Percentiles rank a stretch among this genome's conserved stretches.
Evolutionary conservation across 176 grass and related monocot species (phyloP).

Genomic region (Oryza officinalis): DNA sequence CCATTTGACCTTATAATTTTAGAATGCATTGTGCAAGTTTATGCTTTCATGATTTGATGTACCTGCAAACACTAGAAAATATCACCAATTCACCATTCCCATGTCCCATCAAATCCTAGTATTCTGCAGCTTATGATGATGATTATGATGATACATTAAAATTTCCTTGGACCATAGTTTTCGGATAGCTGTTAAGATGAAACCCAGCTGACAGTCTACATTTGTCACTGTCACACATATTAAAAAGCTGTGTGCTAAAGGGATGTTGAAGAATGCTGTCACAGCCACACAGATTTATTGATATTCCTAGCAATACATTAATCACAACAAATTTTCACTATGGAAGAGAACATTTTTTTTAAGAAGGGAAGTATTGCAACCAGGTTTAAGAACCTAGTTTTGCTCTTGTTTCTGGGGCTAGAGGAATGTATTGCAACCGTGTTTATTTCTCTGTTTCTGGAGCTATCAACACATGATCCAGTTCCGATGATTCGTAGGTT

Average conservation of each 20-base stretch:
- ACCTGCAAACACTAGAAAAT: not conserved
- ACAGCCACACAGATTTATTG: not conserved
- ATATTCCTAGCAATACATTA: not conserved
- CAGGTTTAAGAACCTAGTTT: not conserved
- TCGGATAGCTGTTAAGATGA: not conserved
- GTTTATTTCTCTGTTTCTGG: not conserved
- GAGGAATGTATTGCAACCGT: not conserved
- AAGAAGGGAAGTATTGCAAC: not conserved
- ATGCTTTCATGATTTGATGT: not conserved
- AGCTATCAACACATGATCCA: not conserved
- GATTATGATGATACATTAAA: not conserved
- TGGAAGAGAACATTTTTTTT: not conserved
- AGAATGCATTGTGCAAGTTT: conserved; percentile 25
- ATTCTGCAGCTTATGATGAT: not conserved
- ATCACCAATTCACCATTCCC: not conserved
- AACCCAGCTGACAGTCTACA: not conserved
- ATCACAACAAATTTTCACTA: not conserved
- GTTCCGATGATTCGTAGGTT: not conserved
- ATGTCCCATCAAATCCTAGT: not conserved
- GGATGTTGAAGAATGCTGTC: not conserved
- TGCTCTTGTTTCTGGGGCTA: not conserved
- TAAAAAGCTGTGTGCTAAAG: not conserved
- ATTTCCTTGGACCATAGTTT: not conserved
- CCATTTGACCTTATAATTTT: conserved; percentile 21
- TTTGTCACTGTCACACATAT: not conserved